phyloP scores from a whole-genome alignment of 768 basidiomycete species.

The Infundibulicybe gibba region DNA sequence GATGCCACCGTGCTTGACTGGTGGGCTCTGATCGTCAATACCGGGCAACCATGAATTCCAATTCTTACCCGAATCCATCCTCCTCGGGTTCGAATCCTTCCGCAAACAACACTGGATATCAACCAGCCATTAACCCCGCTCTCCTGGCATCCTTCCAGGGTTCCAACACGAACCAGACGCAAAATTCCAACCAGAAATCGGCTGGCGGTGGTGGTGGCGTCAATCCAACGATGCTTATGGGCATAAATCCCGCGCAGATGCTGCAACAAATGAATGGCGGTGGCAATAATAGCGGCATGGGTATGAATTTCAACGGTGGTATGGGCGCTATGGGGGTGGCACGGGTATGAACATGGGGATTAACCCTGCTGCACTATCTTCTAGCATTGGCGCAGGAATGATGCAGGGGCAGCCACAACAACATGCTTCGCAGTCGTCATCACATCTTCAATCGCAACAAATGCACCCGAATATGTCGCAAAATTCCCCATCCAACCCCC shows the following conservation, averaged over 20 bases:
- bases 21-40: too few species aligned
- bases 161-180: conserved; percentile 7
- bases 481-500: neutral
- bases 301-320: conserved; percentile 15
- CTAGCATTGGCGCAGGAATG: too few species aligned
- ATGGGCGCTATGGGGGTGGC: conserved; percentile 8
- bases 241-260: conserved; percentile 31
- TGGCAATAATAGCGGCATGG: conserved; percentile 16
- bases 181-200: conserved; percentile 1
- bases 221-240: conserved; percentile 11
- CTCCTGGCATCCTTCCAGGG: conserved; percentile 27
- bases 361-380: neutral
- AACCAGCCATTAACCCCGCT: conserved; percentile 25
- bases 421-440: too few species aligned
- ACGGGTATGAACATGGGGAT: conserved; percentile 11
- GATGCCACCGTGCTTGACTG: too few species aligned
- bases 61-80: conserved; percentile 13
- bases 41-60: conserved; percentile 11
- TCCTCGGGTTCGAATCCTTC: conserved; percentile 4
- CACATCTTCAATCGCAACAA: conserved; percentile 3
- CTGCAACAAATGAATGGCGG: conserved; percentile 27
- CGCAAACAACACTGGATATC: conserved; percentile 2
- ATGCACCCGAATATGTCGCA: conserved; percentile 6
- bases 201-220: neutral
- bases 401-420: too few species aligned